Conservation (phyloP, 495 filamentous ascomycete genomes). For the Saxophila tyrrhenica region DNA sequence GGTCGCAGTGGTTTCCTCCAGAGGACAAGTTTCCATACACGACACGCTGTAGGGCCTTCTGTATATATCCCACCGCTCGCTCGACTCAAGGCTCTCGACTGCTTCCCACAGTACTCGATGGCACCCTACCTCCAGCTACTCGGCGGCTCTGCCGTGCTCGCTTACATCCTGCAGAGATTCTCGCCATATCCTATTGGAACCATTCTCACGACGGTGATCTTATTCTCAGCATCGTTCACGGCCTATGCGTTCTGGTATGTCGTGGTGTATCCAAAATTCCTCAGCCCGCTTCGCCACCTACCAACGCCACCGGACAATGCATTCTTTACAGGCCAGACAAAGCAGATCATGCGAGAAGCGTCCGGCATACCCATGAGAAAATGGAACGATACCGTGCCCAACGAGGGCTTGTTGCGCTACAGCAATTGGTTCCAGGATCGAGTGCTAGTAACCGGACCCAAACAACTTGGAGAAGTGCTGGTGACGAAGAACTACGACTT, state of each 20-base stretch:
- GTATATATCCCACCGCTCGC: background rate
- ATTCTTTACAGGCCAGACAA: conserved; percentile 45
- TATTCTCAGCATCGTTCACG: conserved; percentile 1
- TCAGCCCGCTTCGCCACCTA: conserved; percentile 46
- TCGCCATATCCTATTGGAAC: conserved; percentile 6
- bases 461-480: conserved; percentile 46
- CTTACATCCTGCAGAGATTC: conserved; percentile 12
- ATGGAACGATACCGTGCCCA: conserved; percentile 67
- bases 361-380: conserved; percentile 50
- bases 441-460: conserved; percentile 52
- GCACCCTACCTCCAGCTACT: background rate
- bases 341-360: conserved; percentile 43
- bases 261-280: conserved; percentile 51
- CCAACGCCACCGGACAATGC: conserved; percentile 29
- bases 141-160: conserved; percentile 5
- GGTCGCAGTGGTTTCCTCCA: no score
- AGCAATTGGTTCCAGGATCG: conserved; percentile 60
- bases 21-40: background rate
- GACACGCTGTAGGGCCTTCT: background rate
- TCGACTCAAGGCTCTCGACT: background rate
- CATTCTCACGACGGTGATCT: conserved; percentile 1
- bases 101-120: background rate
- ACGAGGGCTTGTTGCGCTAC: conserved; percentile 74
- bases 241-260: conserved; percentile 12
- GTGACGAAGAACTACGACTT: conserved; percentile 69